phyloP scores from a whole-genome alignment of 108 stramenopile genomes.

The Schizochytrium sp. region DNA sequence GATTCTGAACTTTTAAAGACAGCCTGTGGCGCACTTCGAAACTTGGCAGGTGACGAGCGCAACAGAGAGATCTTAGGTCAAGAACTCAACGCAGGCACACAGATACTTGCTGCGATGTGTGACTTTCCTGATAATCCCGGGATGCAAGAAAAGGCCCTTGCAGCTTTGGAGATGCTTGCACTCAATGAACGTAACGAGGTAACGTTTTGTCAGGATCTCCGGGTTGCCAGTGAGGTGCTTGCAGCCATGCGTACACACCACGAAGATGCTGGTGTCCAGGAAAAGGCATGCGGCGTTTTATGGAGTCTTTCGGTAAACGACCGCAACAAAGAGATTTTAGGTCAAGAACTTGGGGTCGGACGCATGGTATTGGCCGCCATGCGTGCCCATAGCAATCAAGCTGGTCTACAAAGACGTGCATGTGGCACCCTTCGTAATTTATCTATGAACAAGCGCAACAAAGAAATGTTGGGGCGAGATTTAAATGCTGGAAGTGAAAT shows the following conservation, averaged over 20 bases:
- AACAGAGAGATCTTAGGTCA: not conserved
- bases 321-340: no score
- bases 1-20: not conserved
- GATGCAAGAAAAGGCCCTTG: not conserved
- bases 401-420: no score
- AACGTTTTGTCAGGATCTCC: not conserved
- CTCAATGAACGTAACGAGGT: not conserved
- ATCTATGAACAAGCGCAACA: no score
- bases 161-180: not conserved
- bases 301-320: not conserved
- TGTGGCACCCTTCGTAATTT: no score
- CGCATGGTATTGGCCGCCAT: no score
- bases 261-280: not conserved
- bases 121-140: not conserved
- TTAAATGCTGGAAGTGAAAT: no score
- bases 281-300: conserved; percentile 4
- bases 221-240: not conserved
- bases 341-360: no score
- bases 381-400: no score
- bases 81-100: not conserved
- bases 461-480: no score
- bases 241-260: not conserved
- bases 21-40: conserved; percentile 1
- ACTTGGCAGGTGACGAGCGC: not conserved
- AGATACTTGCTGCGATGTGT: not conserved